Evolutionary conservation across 192 early-diverging fungal species (phyloP).

Genomic region (Coemansia sp.): DNA sequence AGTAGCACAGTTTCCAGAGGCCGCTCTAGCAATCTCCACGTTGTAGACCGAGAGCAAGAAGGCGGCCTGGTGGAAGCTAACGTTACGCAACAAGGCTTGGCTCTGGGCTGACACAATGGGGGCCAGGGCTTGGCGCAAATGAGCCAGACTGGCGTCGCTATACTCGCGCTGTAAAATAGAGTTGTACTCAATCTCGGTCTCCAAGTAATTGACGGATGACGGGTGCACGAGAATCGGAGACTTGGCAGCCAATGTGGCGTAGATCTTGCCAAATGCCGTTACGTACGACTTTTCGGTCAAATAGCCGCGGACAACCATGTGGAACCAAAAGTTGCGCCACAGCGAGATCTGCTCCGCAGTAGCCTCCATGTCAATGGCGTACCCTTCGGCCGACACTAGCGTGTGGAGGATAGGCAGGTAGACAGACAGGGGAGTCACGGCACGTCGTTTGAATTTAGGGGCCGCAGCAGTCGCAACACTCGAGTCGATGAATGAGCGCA

Average conservation of each 20-base stretch:
- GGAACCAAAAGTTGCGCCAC: constrained; percentile 93
- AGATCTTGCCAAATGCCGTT: constrained; percentile 69
- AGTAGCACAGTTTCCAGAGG: constrained; percentile 66
- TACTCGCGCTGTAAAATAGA: constrained; percentile 70
- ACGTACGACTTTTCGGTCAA: constrained; percentile 73
- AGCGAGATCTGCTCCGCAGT: constrained; percentile 64
- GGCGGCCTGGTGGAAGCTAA: constrained; percentile 71
- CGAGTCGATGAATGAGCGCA: constrained; percentile 46
- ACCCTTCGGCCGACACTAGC: constrained; percentile 61
- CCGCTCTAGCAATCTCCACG: constrained; percentile 77
- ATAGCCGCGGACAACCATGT: constrained; percentile 76
- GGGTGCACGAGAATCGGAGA: constrained; percentile 82
- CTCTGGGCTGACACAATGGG: constrained; percentile 60
- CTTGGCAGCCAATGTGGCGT: constrained; percentile 75
- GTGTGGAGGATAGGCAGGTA: constrained; percentile 64
- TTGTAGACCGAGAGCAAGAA: constrained; percentile 85
- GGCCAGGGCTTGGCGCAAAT: constrained; percentile 47
- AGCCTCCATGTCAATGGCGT: constrained; percentile 59
- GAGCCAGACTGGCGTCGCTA: constrained; percentile 37
- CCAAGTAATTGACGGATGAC: constrained; percentile 71
- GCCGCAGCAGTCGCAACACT: constrained; percentile 25
- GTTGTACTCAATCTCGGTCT: constrained; percentile 84
- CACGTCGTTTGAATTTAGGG: constrained; percentile 13
- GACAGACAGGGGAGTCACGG: constrained; percentile 39
- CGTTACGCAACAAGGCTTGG: constrained; percentile 59